These are phyloP conservation scores for Agrocybe chaxingu DNA, from an alignment of 768 basidiomycete species.

Conservation along the genomic window DNA sequence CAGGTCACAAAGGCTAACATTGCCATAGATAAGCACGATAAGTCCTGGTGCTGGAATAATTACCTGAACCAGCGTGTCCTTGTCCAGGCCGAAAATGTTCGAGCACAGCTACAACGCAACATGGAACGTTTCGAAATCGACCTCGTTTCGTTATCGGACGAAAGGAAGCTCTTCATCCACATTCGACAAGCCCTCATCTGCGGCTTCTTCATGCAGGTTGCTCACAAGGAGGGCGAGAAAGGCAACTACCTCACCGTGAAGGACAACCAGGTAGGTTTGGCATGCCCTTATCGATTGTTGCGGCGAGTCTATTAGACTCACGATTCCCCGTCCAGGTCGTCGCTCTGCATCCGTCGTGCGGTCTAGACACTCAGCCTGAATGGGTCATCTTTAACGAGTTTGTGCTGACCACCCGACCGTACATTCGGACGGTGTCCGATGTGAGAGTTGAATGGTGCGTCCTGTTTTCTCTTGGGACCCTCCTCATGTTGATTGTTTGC, in stretches of 20 bases:
- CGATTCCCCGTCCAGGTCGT: conserved; percentile 45
- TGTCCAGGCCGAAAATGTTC: conserved; percentile 90
- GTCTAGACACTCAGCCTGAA: conserved; percentile 82
- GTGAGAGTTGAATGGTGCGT: conserved; percentile 80
- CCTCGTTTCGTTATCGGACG: conserved; percentile 63
- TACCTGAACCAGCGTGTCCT: conserved; percentile 83
- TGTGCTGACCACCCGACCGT: conserved; percentile 83
- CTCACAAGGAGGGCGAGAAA: conserved; percentile 92
- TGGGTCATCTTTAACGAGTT: conserved; percentile 97
- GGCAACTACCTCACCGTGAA: conserved; percentile 88
- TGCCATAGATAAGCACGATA: conserved; percentile 63
- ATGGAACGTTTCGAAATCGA: conserved; percentile 92
- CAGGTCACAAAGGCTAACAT: background rate
- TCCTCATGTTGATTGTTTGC: conserved; percentile 4
- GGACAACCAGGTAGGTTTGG: conserved; percentile 75
- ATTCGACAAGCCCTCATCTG: conserved; percentile 83
- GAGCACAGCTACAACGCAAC: conserved; percentile 78
- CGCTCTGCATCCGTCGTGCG: conserved; percentile 81
- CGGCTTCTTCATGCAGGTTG: conserved; percentile 98
- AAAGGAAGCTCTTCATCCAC: conserved; percentile 66
- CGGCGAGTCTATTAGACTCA: background rate
- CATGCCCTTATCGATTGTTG: background rate
- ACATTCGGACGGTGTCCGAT: conserved; percentile 90
- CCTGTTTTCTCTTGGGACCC: background rate
- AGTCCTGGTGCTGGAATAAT: conserved; percentile 89